Evolutionary conservation across 768 basidiomycete species (phyloP), one percentile per base, ranked within the genome.

Genomic region (Lactifluus volemus): DNA sequence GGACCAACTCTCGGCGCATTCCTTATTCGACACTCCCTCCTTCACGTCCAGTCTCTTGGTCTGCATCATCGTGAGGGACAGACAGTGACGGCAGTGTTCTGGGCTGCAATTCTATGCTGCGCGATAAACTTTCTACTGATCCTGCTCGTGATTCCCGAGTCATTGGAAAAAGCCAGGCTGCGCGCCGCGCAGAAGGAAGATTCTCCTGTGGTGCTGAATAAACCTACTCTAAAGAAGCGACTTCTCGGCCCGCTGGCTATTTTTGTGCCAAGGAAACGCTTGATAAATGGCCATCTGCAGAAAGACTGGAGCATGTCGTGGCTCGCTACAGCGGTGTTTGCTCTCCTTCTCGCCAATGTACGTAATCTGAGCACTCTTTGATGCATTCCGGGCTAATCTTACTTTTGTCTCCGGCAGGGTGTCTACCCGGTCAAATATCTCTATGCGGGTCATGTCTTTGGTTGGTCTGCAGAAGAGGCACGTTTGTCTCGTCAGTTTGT

Each of bases 401-500:
- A 17, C 5, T 41, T 9, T 50, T 15, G 14, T 25, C 29, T 47
- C 14, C n/a, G 11, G 4, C 60, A 86, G 80, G 89, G 87, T 17
- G 71, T 91, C 1, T 86, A 84, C 70, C 84, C 83, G 55, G 76
- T 86, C 60, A 92, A 91, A 71, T 90, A 89, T 65, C 73, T 91
- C 39, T 92, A 90, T 63, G 88, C 85, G 0, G 82, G 83, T 65
- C 85, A 89, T 67, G 74, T 85, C 10, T 90, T 85, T 67, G 70
- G 74, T 11, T 90, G 89, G 89, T 78, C 77, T 14, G 78, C 86
- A 11, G 80, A 81, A 41, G 76, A 84, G 76, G 74, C 81, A 71
- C 44, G 69, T 68, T 19, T 17, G 30, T 36, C 29, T 47, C n/a
- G 48, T 14, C 29, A 36, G 11, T 15, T 21, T 36, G 30, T 5